A percentile compares a stretch with the other conserved stretches of the same genome.
Conservation (phyloP, 768 basidiomycete species). For the Lepiota subincarnata region DNA sequence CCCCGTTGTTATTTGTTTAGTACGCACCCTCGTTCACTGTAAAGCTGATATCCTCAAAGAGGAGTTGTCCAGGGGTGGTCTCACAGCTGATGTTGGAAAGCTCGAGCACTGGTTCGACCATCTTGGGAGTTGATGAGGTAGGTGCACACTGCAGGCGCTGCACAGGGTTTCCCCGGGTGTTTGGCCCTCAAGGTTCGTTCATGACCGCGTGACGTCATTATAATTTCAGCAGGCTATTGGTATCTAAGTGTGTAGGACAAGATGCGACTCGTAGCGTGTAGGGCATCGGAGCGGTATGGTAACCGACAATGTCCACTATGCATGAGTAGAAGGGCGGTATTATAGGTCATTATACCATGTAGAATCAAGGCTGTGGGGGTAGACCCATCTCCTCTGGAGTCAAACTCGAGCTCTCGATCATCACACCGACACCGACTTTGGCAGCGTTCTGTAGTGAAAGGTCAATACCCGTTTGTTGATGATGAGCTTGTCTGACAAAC, state of each 20-base stretch:
- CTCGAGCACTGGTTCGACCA: slow-evolving; percentile 41
- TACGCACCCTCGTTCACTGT: slow-evolving; percentile 49
- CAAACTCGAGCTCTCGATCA: slow-evolving; percentile 86
- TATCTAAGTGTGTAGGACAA: not conserved
- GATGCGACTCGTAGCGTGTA: not conserved
- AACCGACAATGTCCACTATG: slow-evolving; percentile 14
- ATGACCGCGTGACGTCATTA: slow-evolving; percentile 8
- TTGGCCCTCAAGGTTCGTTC: not conserved
- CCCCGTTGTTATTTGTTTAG: not conserved
- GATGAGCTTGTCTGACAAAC: slow-evolving; percentile 34
- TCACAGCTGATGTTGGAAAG: slow-evolving; percentile 47
- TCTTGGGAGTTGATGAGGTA: slow-evolving; percentile 9
- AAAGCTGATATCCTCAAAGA: slow-evolving; percentile 63
- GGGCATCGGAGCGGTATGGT: not conserved
- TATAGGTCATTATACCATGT: slow-evolving; percentile 20
- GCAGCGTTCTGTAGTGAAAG: slow-evolving; percentile 65
- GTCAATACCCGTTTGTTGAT: not conserved
- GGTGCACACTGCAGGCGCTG: not conserved
- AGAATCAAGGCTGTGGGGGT: slow-evolving; percentile 43
- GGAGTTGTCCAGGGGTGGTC: slow-evolving; percentile 38
- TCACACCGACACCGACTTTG: slow-evolving; percentile 95
- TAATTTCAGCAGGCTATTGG: not conserved
- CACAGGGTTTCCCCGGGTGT: not conserved
- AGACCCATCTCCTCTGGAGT: slow-evolving; percentile 83
- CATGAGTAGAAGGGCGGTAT: slow-evolving; percentile 20